Evolutionary conservation across 2,329 filamentous ascomycete genomes (phyloP).

Genomic region (Verticillium zaregamsianum): DNA sequence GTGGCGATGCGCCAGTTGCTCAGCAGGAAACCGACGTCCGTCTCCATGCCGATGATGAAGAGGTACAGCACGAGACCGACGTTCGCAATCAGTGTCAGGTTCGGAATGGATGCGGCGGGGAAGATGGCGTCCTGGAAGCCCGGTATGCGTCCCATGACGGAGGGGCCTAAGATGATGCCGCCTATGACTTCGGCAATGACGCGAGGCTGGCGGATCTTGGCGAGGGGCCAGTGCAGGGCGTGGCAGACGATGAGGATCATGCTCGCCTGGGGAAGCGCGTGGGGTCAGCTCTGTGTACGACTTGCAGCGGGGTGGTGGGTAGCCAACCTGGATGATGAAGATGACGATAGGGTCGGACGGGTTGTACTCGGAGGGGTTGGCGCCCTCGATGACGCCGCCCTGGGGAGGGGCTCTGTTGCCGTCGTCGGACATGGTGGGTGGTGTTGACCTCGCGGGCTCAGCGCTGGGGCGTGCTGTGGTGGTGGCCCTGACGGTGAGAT

Average conservation of each 20-base stretch:
- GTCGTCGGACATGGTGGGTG: neutral
- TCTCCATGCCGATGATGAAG: slow-evolving; percentile 84
- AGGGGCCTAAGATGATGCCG: slow-evolving; percentile 79
- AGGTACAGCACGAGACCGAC: slow-evolving; percentile 80
- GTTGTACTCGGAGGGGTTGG: slow-evolving; percentile 65
- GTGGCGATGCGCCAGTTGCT: slow-evolving; percentile 77
- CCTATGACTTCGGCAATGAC: slow-evolving; percentile 82
- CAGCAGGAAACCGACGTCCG: slow-evolving; percentile 71
- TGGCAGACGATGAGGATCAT: slow-evolving; percentile 47
- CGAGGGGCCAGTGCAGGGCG: slow-evolving; percentile 67
- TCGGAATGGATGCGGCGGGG: slow-evolving; percentile 67
- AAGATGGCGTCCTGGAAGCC: slow-evolving; percentile 76
- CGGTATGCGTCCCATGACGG: slow-evolving; percentile 82
- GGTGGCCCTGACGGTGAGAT: neutral
- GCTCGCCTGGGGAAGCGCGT: slow-evolving; percentile 16
- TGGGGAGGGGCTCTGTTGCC: slow-evolving; percentile 25
- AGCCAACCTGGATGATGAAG: slow-evolving; percentile 62
- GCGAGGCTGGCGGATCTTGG: slow-evolving; percentile 71
- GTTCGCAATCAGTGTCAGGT: slow-evolving; percentile 74
- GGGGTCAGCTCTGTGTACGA: neutral
- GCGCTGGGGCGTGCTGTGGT: neutral
- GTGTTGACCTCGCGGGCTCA: neutral
- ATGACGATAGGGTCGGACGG: slow-evolving; percentile 67
- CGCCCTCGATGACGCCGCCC: slow-evolving; percentile 65
- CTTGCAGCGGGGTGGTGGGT: too few species aligned